phyloP scores from a whole-genome alignment of 164 flowering plant species.

The Aristolochia fimbriata region DNA sequence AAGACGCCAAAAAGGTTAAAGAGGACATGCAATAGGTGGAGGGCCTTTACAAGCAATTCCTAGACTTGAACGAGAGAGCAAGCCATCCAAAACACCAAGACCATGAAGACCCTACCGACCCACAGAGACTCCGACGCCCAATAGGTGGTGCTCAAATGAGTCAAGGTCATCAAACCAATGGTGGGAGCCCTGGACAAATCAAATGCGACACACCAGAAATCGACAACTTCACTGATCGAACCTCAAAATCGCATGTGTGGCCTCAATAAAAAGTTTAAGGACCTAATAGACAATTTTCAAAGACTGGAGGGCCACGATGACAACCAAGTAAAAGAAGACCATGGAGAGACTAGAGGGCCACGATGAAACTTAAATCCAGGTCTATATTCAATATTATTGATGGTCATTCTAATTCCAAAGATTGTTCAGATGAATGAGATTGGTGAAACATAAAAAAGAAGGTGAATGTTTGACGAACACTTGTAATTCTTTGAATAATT shows the following conservation, averaged over 20 bases:
- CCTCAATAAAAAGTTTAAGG: constrained; percentile 18
- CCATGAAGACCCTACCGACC: constrained; percentile 22
- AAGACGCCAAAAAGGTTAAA: constrained; percentile 26
- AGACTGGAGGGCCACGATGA: constrained; percentile 8
- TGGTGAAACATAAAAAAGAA: too few species aligned
- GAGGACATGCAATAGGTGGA: constrained; percentile 27
- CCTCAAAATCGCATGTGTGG: constrained; percentile 22
- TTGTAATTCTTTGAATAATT: too few species aligned
- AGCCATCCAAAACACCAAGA: constrained; percentile 22
- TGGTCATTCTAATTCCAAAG: too few species aligned
- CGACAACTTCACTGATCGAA: constrained; percentile 25
- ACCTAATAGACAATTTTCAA: constrained; percentile 18
- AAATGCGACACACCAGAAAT: constrained; percentile 24
- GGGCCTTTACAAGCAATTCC: constrained; percentile 14
- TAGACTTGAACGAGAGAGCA: constrained; percentile 20
- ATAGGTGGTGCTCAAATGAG: constrained; percentile 14
- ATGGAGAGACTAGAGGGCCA: constrained; percentile 15
- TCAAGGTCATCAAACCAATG: constrained; percentile 19
- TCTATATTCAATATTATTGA: too few species aligned
- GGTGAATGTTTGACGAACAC: too few species aligned
- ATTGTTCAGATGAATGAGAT: too few species aligned
- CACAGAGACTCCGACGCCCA: constrained; percentile 22
- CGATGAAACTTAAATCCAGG: too few species aligned
- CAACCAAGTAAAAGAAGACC: constrained; percentile 21
- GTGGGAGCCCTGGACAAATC: constrained; percentile 24